Percentiles rank a stretch among this genome's conserved stretches.
Conservation (phyloP, 495 filamentous ascomycete species). For the Aspergillus bertholletiae region DNA sequence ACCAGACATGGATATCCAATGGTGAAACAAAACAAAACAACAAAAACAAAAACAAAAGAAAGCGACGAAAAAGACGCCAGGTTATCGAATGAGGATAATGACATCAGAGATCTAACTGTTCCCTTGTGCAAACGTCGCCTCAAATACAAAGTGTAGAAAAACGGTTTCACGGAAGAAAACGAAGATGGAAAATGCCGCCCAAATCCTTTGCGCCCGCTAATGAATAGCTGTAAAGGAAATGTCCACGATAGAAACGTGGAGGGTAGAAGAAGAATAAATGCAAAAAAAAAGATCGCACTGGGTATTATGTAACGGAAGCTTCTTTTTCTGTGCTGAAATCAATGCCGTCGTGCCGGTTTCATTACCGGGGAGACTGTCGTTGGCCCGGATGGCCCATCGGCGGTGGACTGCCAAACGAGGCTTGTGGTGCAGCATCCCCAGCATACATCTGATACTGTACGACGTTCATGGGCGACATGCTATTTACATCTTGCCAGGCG, state of each 20-base stretch:
- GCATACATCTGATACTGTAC: constrained; percentile 40
- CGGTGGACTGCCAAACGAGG: constrained; percentile 24
- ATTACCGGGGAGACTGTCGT: constrained; percentile 22
- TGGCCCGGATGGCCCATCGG: constrained; percentile 39
- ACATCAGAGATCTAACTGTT: constrained; percentile 1
- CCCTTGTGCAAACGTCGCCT: not conserved
- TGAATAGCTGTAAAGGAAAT: constrained; percentile 38
- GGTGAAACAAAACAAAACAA: not conserved
- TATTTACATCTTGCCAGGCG: constrained; percentile 37
- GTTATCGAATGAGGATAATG: not conserved
- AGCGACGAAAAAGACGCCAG: not conserved
- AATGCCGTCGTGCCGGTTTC: not conserved
- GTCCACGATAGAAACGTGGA: constrained; percentile 27
- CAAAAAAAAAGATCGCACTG: constrained; percentile 23
- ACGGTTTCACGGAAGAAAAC: not conserved
- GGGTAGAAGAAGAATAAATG: constrained; percentile 10
- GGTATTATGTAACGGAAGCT: constrained; percentile 23
- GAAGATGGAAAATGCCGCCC: constrained; percentile 31
- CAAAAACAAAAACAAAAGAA: not conserved
- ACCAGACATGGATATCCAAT: constrained; percentile 13
- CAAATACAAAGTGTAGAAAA: not conserved
- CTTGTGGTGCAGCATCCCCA: constrained; percentile 27
- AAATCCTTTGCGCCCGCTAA: constrained; percentile 43
- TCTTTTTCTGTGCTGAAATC: constrained; percentile 5
- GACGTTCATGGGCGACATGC: constrained; percentile 31